A percentile compares a stretch with the other conserved stretches of the same genome.
These are phyloP conservation scores for Cymbopogon citratus DNA, from an alignment of 176 grass and related monocot genomes.

Conservation along the genomic window DNA sequence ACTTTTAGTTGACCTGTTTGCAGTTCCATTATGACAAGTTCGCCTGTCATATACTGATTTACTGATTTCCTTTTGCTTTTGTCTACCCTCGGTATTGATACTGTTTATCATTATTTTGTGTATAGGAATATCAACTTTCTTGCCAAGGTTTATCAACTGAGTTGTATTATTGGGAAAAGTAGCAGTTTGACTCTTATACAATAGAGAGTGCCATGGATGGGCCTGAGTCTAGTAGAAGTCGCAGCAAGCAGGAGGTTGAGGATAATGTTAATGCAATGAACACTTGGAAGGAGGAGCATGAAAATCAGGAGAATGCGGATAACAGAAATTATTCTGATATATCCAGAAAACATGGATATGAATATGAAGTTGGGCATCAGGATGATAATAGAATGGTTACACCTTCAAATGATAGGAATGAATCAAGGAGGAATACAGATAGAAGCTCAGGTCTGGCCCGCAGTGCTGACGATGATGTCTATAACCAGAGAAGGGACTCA, in stretches of 20 bases:
- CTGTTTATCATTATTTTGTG: constrained; percentile 7
- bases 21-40: not conserved
- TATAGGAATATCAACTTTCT: constrained; percentile 12
- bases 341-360: constrained; percentile 40
- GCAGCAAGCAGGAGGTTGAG: constrained; percentile 33
- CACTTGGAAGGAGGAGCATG: constrained; percentile 29
- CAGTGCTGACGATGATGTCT: constrained; percentile 23
- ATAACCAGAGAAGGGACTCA: constrained; percentile 36
- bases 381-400: constrained; percentile 18
- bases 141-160: not conserved
- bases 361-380: constrained; percentile 36
- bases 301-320: constrained; percentile 31
- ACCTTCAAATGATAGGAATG: constrained; percentile 35
- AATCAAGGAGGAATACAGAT: constrained; percentile 28
- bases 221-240: constrained; percentile 27
- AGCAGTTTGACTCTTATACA: not conserved
- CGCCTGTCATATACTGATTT: not conserved
- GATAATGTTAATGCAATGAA: constrained; percentile 24
- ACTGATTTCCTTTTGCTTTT: not conserved
- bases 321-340: constrained; percentile 39
- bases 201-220: constrained; percentile 1
- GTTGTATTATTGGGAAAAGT: not conserved
- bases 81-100: not conserved
- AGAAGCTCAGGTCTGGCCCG: not conserved
- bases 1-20: not conserved